Conservation (phyloP, 2,329 filamentous ascomycete genomes). For the Mycosphaerella sp. region DNA sequence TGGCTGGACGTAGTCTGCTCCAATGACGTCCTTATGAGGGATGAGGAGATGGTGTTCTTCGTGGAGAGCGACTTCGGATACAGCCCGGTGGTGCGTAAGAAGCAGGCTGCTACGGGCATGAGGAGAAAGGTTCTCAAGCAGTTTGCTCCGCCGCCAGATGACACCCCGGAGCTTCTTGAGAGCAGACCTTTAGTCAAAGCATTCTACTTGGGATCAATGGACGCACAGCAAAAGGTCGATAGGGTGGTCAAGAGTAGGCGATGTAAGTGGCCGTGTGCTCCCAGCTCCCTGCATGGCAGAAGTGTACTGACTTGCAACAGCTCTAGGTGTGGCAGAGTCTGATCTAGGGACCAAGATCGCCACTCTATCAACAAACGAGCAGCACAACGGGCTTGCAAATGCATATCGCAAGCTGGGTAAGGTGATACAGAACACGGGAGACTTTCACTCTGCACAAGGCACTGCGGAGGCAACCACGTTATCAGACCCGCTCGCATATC, state of each 20-base stretch:
- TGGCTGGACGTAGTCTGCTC: conserved; percentile 93
- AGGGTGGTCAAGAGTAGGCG: conserved; percentile 84
- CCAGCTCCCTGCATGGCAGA: background rate
- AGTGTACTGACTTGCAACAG: conserved; percentile 47
- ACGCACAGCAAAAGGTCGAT: conserved; percentile 94
- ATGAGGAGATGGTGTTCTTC: conserved; percentile 96
- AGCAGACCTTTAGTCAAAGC: conserved; percentile 87
- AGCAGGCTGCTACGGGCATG: conserved; percentile 93
- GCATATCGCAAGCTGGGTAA: conserved; percentile 95
- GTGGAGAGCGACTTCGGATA: conserved; percentile 99
- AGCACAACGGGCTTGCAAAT: conserved; percentile 76
- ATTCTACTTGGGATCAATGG: conserved; percentile 94
- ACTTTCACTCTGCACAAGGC: conserved; percentile 92
- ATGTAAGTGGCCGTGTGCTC: conserved; percentile 52
- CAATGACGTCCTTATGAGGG: conserved; percentile 86
- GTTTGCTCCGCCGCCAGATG: conserved; percentile 93
- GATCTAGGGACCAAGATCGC: conserved; percentile 89
- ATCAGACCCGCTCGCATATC: conserved; percentile 87
- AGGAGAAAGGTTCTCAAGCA: conserved; percentile 95
- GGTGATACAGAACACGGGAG: conserved; percentile 84
- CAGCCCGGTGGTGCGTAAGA: conserved; percentile 88
- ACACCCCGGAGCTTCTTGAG: conserved; percentile 88
- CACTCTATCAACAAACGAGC: conserved; percentile 82
- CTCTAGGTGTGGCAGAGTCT: conserved; percentile 82
- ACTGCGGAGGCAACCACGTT: conserved; percentile 94